Conservation (phyloP, 2,329 filamentous ascomycete species). For the Phialophora expanda region DNA sequence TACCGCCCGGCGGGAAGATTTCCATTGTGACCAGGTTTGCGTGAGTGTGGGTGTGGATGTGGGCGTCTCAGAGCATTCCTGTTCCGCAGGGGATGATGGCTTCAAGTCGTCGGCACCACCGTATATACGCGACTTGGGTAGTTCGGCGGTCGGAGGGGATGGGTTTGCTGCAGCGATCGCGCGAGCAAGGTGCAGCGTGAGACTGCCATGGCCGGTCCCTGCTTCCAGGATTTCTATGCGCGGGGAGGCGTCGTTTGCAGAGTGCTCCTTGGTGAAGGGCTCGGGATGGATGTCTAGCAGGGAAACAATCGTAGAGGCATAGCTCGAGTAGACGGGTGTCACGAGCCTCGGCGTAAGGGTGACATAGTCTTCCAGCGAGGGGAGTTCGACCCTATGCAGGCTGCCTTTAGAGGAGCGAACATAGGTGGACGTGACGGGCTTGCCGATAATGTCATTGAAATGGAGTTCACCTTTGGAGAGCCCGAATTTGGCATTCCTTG, state of each 20-base stretch:
- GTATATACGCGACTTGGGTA: conserved; percentile 29
- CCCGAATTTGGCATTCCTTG: conserved; percentile 44
- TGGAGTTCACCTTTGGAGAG: conserved; percentile 43
- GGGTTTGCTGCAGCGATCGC: conserved; percentile 75
- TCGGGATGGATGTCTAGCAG: conserved; percentile 74
- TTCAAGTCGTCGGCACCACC: background rate
- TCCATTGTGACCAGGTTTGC: conserved; percentile 53
- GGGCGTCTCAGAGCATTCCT: background rate
- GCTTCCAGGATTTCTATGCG: conserved; percentile 79
- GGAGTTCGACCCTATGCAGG: conserved; percentile 42
- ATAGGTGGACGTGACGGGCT: conserved; percentile 42
- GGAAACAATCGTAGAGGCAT: conserved; percentile 75
- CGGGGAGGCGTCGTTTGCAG: conserved; percentile 10
- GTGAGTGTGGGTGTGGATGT: conserved; percentile 1
- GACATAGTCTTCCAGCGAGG: conserved; percentile 76
- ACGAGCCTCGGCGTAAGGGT: conserved; percentile 69
- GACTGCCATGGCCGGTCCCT: conserved; percentile 80
- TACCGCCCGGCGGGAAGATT: conserved; percentile 66
- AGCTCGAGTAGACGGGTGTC: conserved; percentile 79
- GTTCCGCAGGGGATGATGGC: background rate
- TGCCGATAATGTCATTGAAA: conserved; percentile 68
- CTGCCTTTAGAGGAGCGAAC: conserved; percentile 23
- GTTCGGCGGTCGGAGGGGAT: conserved; percentile 48
- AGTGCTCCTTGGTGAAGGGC: conserved; percentile 38
- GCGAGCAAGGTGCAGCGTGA: conserved; percentile 76